These are phyloP conservation scores for Ciborinia camelliae DNA, from an alignment of 2,329 filamentous ascomycete genomes.

Conservation along the genomic window DNA sequence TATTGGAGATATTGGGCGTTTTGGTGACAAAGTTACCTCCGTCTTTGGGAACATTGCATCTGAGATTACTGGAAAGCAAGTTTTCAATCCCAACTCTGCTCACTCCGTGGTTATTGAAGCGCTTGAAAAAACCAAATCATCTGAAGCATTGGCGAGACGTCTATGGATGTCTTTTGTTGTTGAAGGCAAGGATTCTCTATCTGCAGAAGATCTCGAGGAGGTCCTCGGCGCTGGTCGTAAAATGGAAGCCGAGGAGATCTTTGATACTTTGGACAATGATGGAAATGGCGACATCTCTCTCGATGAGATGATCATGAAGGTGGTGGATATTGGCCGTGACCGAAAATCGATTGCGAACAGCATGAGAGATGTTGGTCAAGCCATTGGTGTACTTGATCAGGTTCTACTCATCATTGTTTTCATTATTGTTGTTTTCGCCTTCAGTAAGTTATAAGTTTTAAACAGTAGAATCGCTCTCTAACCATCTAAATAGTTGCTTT, in stretches of 20 bases:
- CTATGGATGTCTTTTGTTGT: slow-evolving; percentile 99
- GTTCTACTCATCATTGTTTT: slow-evolving; percentile 79
- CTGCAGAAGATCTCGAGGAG: slow-evolving; percentile 77
- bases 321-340: slow-evolving; percentile 79
- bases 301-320: slow-evolving; percentile 79
- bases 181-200: slow-evolving; percentile 78
- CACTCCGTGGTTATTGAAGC: slow-evolving; percentile 89
- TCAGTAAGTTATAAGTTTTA: slow-evolving; percentile 51
- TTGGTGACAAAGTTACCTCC: slow-evolving; percentile 91
- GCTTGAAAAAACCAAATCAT: slow-evolving; percentile 76
- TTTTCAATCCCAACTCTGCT: slow-evolving; percentile 88
- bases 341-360: slow-evolving; percentile 85
- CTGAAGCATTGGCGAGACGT: slow-evolving; percentile 87
- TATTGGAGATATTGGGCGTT: slow-evolving; percentile 68
- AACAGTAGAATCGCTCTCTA: slow-evolving; percentile 23
- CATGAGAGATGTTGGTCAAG: slow-evolving; percentile 97
- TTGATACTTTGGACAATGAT: slow-evolving; percentile 76
- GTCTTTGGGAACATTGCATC: slow-evolving; percentile 90
- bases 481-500: slow-evolving; percentile 61
- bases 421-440: slow-evolving; percentile 78
- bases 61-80: slow-evolving; percentile 91
- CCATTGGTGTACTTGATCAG: slow-evolving; percentile 84
- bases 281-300: slow-evolving; percentile 91
- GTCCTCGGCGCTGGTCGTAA: slow-evolving; percentile 75
- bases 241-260: slow-evolving; percentile 81